phyloP scores from a whole-genome alignment of 768 basidiomycete species.

The Pisolithus microcarpus region DNA sequence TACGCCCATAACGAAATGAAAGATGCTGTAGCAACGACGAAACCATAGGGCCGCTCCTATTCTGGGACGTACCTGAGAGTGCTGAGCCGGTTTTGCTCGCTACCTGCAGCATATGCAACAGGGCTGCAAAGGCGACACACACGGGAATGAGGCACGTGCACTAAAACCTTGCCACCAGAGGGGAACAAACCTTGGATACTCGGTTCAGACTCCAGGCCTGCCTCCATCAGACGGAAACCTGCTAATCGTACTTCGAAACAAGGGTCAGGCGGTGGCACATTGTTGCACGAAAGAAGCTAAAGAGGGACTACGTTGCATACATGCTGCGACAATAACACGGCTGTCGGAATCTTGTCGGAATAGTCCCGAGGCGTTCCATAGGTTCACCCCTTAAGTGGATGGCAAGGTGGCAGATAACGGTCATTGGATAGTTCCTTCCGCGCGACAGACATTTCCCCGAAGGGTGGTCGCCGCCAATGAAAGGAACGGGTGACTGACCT shows the following conservation, averaged over 20 bases:
- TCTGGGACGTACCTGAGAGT: slow-evolving; percentile 58
- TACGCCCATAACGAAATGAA: slow-evolving; percentile 26
- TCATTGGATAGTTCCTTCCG: slow-evolving; percentile 6
- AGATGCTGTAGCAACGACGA: slow-evolving; percentile 2
- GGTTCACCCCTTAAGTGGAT: slow-evolving; percentile 57
- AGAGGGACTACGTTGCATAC: slow-evolving; percentile 39
- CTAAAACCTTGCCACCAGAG: slow-evolving; percentile 14
- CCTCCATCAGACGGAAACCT: slow-evolving; percentile 78
- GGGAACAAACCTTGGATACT: slow-evolving; percentile 57
- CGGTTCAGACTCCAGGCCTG: slow-evolving; percentile 67
- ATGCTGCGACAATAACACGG: slow-evolving; percentile 49
- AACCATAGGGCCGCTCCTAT: neutral
- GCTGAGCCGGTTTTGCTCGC: slow-evolving; percentile 75
- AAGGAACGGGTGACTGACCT: slow-evolving; percentile 41
- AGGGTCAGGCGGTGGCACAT: slow-evolving; percentile 19
- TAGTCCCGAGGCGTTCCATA: slow-evolving; percentile 77
- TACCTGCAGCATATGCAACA: slow-evolving; percentile 69
- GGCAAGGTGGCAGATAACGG: slow-evolving; percentile 9
- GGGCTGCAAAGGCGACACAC: slow-evolving; percentile 37
- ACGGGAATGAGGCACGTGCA: slow-evolving; percentile 17
- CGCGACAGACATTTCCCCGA: slow-evolving; percentile 4
- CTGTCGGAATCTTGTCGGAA: slow-evolving; percentile 52
- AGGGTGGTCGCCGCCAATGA: slow-evolving; percentile 3
- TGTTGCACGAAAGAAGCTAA: slow-evolving; percentile 11
- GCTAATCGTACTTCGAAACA: slow-evolving; percentile 60